Conservation (phyloP, 2,329 filamentous ascomycete species). For the Pseudogymnoascus sp. region DNA sequence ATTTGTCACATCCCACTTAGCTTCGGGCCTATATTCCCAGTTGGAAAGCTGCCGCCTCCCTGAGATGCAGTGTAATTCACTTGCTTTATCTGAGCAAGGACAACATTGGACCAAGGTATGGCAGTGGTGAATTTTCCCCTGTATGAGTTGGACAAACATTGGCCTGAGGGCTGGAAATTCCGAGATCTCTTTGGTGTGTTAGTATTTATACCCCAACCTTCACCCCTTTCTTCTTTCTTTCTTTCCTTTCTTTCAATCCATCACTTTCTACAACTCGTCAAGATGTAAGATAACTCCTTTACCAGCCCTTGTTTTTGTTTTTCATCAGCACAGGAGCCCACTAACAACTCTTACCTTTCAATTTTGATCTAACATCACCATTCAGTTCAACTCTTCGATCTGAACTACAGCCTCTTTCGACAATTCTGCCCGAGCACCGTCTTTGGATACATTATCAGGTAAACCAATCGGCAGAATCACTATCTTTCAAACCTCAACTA, state of each 20-base stretch:
- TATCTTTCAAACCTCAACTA: background rate
- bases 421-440: background rate
- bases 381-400: background rate
- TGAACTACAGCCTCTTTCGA: background rate
- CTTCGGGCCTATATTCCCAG: background rate
- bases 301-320: background rate
- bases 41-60: background rate
- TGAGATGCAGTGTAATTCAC: background rate
- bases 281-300: background rate
- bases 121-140: background rate
- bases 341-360: background rate
- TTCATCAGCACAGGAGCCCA: background rate
- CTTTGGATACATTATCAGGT: background rate
- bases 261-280: background rate
- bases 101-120: background rate
- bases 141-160: background rate
- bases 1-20: background rate
- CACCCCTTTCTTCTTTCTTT: background rate
- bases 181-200: background rate
- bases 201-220: background rate
- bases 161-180: background rate
- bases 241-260: background rate
- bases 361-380: background rate
- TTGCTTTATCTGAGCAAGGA: background rate
- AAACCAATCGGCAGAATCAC: background rate